Conservation (phyloP, 805 yeast genomes). For the Tanozyma kutaoensis region DNA sequence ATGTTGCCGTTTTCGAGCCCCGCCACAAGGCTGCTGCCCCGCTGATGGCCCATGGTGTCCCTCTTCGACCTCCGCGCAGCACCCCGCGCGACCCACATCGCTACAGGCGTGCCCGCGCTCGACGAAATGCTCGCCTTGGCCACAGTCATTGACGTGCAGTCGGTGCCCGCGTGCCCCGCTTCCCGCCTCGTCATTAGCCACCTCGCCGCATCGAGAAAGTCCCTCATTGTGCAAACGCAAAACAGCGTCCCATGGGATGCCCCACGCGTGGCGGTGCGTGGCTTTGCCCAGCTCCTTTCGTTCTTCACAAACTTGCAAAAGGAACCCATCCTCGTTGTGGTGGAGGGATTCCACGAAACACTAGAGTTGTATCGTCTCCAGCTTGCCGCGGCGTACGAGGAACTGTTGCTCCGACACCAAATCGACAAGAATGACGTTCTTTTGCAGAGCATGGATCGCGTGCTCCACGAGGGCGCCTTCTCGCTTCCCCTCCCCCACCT, state of each 20-base stretch:
- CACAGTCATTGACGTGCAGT: constrained; percentile 22
- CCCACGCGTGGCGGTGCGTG: constrained; percentile 5
- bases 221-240: constrained; percentile 12
- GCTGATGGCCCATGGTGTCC: constrained; percentile 21
- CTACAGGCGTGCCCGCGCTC: constrained; percentile 15
- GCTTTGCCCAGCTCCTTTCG: constrained; percentile 12
- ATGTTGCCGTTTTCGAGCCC: too few species aligned
- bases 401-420: constrained; percentile 17
- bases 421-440: constrained; percentile 11
- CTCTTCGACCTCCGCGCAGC: constrained; percentile 16
- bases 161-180: constrained; percentile 18
- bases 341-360: constrained; percentile 21
- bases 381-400: constrained; percentile 19
- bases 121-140: constrained; percentile 12
- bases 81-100: constrained; percentile 11
- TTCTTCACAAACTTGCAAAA: constrained; percentile 6
- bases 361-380: constrained; percentile 21
- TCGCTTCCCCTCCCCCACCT: constrained; percentile 12
- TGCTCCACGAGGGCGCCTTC: constrained; percentile 10
- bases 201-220: too few species aligned
- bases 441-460: constrained; percentile 9
- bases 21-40: too few species aligned
- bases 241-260: constrained; percentile 6
- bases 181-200: constrained; percentile 9
- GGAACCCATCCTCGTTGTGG: constrained; percentile 8